Evolutionary conservation across 805 yeast species (phyloP).

Genomic region (Monosporozyma aquatica): DNA sequence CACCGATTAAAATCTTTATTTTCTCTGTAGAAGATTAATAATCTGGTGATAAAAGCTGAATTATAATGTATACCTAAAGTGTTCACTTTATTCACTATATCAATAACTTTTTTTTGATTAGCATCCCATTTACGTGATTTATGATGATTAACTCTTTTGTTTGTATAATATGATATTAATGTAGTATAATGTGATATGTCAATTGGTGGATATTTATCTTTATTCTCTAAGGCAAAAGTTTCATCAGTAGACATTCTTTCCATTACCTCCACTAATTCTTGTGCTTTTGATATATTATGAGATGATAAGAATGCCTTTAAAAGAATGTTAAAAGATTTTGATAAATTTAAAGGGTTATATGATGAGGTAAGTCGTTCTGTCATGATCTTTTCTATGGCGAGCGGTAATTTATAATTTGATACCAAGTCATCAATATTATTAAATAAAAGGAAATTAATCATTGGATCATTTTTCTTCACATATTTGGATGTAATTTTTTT

Average conservation of each 20-base stretch:
- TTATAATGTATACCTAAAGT: slow-evolving; percentile 25
- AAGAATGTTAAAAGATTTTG: slow-evolving; percentile 22
- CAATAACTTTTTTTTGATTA: slow-evolving; percentile 19
- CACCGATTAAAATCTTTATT: slow-evolving; percentile 27
- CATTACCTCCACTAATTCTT: not conserved
- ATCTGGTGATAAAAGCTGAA: slow-evolving; percentile 32
- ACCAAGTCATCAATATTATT: slow-evolving; percentile 14
- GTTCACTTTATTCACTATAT: slow-evolving; percentile 28
- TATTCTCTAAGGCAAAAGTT: not conserved
- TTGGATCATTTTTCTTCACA: slow-evolving; percentile 9
- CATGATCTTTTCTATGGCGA: not conserved
- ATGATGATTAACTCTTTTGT: not conserved
- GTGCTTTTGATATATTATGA: slow-evolving; percentile 25
- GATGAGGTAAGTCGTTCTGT: not conserved
- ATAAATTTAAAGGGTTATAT: slow-evolving; percentile 1
- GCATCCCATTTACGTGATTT: not conserved
- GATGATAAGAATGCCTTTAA: slow-evolving; percentile 20
- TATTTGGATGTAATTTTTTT: slow-evolving; percentile 13
- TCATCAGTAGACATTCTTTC: not conserved
- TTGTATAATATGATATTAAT: slow-evolving; percentile 31
- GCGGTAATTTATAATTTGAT: slow-evolving; percentile 12
- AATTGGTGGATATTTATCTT: not conserved
- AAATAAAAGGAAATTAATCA: slow-evolving; percentile 15
- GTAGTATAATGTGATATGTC: slow-evolving; percentile 29
- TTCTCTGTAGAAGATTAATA: slow-evolving; percentile 29